Base-by-base conservation (phyloP, 2,329 filamentous ascomycete species). In the Alternaria viburni region DNA sequence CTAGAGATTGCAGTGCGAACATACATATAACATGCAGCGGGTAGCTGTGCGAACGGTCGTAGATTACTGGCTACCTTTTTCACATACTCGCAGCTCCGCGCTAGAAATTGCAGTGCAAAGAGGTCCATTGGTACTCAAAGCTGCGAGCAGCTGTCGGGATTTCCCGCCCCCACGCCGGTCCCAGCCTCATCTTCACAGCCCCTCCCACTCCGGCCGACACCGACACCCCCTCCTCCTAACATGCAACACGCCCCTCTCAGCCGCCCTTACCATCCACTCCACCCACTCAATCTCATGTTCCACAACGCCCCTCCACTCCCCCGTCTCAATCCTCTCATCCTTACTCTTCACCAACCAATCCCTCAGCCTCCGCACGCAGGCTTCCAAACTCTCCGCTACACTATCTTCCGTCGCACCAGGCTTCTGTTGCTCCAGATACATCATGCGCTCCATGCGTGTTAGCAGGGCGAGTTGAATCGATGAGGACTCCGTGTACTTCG, bases 241-340 rank as follows among this genome's bases (percentile, higher is more conserved):
- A 66, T 78, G 77, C 69, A 78, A 66, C 4, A 79, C 74, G 1
- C 72, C 73, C 19, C 66, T 66, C 21, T 62, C 32, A 12, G 62
- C 66, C 10, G 72, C 74, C n/a, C 69, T 62, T 2, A 71, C 67
- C 11, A 79, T 51, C 76, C 76, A 78, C 28, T 63, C 54, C n/a
- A 59, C 72, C 75, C 76, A 77, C 50, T 73, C 66, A 21, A 72
- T 32, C 59, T 79, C 74, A 65, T 77, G 75, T 49, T 72, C 64
- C 5, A 77, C 69, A 6, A 66, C 57, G 0, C 50, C 50, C 7
- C 56, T 45, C 13, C 55, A 55, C 57, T 77, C 75, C 0, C 77
- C 77, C 5, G 68, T 75, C 50, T 62, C 59, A 1, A 76, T 36
- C 6, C 74, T 62, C 11, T 64, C 70, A 1, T 69, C 59, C 9